Base-by-base conservation (phyloP, 2,329 filamentous ascomycete genomes). In the Colletotrichum spaethianum region DNA sequence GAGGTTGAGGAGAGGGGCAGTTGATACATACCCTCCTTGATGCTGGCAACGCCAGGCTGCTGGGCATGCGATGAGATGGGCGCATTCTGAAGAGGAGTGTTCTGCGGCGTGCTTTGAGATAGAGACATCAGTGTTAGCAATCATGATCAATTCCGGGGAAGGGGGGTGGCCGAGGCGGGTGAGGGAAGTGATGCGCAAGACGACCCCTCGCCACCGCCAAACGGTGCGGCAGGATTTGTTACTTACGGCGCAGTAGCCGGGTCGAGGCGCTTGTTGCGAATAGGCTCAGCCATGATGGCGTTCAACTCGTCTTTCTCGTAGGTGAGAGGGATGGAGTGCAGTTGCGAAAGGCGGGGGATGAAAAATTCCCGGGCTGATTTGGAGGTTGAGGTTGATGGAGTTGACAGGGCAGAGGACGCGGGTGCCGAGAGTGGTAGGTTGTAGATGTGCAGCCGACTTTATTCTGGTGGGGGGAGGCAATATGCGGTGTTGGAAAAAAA, bases 51-150 rank as follows among this genome's bases (percentile, higher is more conserved):
- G 76, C 93, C 94, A 74, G 96, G 96, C 86, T 98, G 94, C 86
- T 98, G 95, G 78, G 97, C 96, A 85, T 96, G 96, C 74, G 96
- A 98, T 65, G 95, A 97, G 85, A 99, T 98, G 76, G 96, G 96
- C 77, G 97, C 96, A 87, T 96, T 95, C 86, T 92, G 95, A 77
- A 94, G 93, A 77, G 96, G 96, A 68, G 96, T 99, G 88, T 99
- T 99, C 86, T 99, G 96, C 80, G 96, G 96, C 81, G 96, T 99
- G 80, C 96, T 98, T 98, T 74, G 52, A 69, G 53, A 67, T 23
- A 55, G 59, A 63, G 70, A 72, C 55, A 53, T 48, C 38, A 52
- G 66, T 61, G 72, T 77, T 73, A 77, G 72, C 65, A 72, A 72
- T 55, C 67, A 28, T 53, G 53, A 55, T 55, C 44, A 56, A 55